These are phyloP conservation scores for Lachancea quebecensis DNA, from an alignment of 805 yeast species.

Conservation along the genomic window DNA sequence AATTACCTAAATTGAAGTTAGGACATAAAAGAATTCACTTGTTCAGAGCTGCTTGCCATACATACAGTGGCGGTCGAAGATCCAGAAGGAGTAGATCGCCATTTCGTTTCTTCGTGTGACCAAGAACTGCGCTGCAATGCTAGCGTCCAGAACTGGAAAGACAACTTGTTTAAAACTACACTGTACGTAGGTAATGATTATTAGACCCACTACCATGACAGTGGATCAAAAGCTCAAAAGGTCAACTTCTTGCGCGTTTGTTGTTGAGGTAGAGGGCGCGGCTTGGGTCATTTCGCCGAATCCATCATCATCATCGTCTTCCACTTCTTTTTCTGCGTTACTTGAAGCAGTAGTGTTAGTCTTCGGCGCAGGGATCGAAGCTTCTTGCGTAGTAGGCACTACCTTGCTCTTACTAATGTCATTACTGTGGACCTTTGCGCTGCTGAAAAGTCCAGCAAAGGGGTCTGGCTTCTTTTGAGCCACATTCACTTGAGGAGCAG, in stretches of 20 bases:
- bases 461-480: slow-evolving; percentile 51
- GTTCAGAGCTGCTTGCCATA: slow-evolving; percentile 1
- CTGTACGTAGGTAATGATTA: background rate
- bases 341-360: background rate
- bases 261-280: slow-evolving; percentile 4
- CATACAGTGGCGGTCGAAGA: slow-evolving; percentile 84
- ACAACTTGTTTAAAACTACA: no score
- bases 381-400: no score
- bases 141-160: no score
- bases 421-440: slow-evolving; percentile 41
- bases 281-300: slow-evolving; percentile 29
- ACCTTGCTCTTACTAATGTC: no score
- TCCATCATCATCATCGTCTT: slow-evolving; percentile 25
- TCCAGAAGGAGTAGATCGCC: slow-evolving; percentile 81
- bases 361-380: background rate
- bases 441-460: slow-evolving; percentile 60
- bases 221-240: slow-evolving; percentile 24
- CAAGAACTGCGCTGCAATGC: no score
- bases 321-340: background rate
- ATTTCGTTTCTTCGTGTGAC: slow-evolving; percentile 21
- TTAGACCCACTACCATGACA: background rate
- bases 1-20: slow-evolving; percentile 39
- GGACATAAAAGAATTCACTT: background rate
- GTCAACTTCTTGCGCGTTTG: slow-evolving; percentile 23
- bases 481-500: slow-evolving; percentile 29